Base-by-base conservation (phyloP, 1,139 yeast species). In the Kodamaea anthophila region DNA sequence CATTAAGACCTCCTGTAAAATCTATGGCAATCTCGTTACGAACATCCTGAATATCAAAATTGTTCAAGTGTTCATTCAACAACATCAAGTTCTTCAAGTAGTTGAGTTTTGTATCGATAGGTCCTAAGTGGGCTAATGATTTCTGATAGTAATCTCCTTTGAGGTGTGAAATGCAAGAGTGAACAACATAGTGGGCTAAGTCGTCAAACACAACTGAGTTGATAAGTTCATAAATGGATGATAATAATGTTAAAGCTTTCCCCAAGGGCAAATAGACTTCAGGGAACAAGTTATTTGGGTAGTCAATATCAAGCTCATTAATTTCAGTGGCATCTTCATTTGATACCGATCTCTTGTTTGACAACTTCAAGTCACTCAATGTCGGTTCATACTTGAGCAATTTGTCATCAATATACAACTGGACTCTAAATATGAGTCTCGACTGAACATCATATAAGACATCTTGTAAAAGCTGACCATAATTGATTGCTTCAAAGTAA, bases 161-260 rank as follows among this genome's bases (percentile, higher is more conserved):
- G 69, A 65, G 18, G 76, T 82, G 30, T 23, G 59, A 51, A 22
- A 88, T 70, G 43, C 94, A 81, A 28, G 82, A 74, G 47, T 85
- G 95, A 5, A 88, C 85, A 34, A 86, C 77, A 33, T 82, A 76
- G 50, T 87, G 95, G 0, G 96, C 95, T 39, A 88, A 57, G 47
- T 86, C 95, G 47, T 87, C 95, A 57, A 88, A 88, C 1, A 87
- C 84, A 7, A 73, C 62, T 1, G 82, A 74, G 40, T 80, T 78
- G 15, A 88, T 72, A 42, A 87, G 62, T 46, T 85, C 94, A 49
- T 86, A 84, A 13, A 88, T 80, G 46, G 77, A 83, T 14, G 88
- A 79, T 20, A 88, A 59, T 10, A 88, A 58, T 0, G 83, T 70
- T 24, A 87, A 59, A 0, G 95, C 80, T 34, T 74, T 75, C 2